phyloP scores from a whole-genome alignment of 2,329 filamentous ascomycete species.

The Xylariaceae sp. region DNA sequence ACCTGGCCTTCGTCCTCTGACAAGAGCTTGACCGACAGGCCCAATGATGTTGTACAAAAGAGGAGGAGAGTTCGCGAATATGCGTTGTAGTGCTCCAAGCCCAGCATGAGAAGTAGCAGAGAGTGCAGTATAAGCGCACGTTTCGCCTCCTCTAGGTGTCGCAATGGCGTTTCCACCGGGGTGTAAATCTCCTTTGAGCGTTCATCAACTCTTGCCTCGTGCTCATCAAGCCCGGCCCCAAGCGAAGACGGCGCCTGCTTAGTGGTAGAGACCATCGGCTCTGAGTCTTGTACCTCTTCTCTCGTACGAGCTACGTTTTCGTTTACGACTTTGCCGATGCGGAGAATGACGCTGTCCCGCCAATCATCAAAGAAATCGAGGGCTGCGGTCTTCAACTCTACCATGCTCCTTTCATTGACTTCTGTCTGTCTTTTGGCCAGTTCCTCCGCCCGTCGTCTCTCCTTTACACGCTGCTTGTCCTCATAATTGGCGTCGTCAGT shows the following conservation, averaged over 20 bases:
- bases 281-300: slow-evolving; percentile 18
- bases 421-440: slow-evolving; percentile 24
- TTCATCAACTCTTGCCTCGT: slow-evolving; percentile 43
- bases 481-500: slow-evolving; percentile 6
- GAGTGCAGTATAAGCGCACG: slow-evolving; percentile 65
- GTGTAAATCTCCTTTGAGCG: slow-evolving; percentile 49
- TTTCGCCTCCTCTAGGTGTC: slow-evolving; percentile 53
- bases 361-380: slow-evolving; percentile 28
- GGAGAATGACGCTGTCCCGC: slow-evolving; percentile 27
- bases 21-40: slow-evolving; percentile 59
- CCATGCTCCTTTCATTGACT: slow-evolving; percentile 22
- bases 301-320: slow-evolving; percentile 25
- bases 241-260: slow-evolving; percentile 2
- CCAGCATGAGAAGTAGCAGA: slow-evolving; percentile 65
- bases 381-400: slow-evolving; percentile 23
- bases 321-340: slow-evolving; percentile 28
- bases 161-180: slow-evolving; percentile 57
- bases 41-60: slow-evolving; percentile 63
- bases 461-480: slow-evolving; percentile 10
- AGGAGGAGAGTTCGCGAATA: slow-evolving; percentile 68
- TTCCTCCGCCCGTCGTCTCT: slow-evolving; percentile 19
- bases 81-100: slow-evolving; percentile 70
- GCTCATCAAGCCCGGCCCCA: slow-evolving; percentile 14
- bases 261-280: slow-evolving; percentile 11
- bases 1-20: slow-evolving; percentile 70